These are phyloP conservation scores for Phytopythium boreale DNA, from an alignment of 352 stramenopile genomes.

Conservation along the genomic window DNA sequence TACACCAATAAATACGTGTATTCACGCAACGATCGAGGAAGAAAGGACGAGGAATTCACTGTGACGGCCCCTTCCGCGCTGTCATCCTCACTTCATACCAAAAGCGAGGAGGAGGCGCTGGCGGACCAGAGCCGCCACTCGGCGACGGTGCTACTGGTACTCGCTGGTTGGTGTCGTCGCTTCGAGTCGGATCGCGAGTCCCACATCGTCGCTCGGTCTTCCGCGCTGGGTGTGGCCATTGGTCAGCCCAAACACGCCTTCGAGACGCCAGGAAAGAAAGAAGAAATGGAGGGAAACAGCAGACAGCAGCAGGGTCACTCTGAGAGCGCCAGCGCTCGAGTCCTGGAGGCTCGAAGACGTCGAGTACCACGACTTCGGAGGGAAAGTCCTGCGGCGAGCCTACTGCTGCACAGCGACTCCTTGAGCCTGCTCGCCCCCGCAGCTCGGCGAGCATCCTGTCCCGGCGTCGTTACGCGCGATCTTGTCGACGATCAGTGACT, in stretches of 20 bases:
- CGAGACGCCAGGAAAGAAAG: slow-evolving; percentile 4
- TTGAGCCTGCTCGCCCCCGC: slow-evolving; percentile 1
- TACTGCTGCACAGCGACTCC: slow-evolving; percentile 4
- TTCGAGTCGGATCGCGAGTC: background rate
- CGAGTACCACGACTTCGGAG: background rate
- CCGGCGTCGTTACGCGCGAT: background rate
- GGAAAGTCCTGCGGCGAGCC: background rate
- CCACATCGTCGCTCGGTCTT: background rate
- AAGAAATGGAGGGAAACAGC: background rate
- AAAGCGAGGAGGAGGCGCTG: background rate
- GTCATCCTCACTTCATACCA: background rate
- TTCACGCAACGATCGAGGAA: slow-evolving; percentile 3
- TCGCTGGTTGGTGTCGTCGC: background rate
- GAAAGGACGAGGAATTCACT: no score
- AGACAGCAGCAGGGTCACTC: background rate
- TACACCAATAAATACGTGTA: slow-evolving; percentile 9
- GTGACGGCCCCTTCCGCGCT: background rate
- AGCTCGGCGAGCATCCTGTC: background rate
- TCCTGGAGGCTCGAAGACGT: background rate
- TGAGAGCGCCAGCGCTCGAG: background rate
- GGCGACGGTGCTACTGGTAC: background rate
- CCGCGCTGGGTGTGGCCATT: background rate
- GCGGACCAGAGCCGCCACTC: background rate
- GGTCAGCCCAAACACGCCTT: background rate
- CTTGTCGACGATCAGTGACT: slow-evolving; percentile 49